Conservation (phyloP, 306 rosid species). For the Senna tora region DNA sequence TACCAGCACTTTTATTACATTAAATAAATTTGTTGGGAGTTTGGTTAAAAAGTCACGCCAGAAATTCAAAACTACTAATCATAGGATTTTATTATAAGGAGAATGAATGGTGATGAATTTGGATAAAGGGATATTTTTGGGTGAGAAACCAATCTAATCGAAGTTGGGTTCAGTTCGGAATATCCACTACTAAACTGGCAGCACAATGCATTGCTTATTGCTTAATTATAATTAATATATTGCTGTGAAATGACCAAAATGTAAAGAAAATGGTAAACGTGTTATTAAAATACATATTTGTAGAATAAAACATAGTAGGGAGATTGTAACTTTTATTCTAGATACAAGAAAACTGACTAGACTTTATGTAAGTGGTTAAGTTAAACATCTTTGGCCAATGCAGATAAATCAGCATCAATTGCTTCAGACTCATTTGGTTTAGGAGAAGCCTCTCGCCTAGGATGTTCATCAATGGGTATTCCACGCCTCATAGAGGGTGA, state of each 20-base stretch:
- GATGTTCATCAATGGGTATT: constrained; percentile 53
- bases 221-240: too few relatives aligned
- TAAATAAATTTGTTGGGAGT: not conserved
- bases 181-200: too few relatives aligned
- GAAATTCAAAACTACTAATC: too few relatives aligned
- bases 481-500: constrained; percentile 53
- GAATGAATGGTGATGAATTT: too few relatives aligned
- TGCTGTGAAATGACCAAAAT: too few relatives aligned
- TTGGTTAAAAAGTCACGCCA: not conserved
- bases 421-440: constrained; percentile 44
- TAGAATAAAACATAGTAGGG: not conserved
- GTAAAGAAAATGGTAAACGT: not conserved
- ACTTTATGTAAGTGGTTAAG: too few relatives aligned
- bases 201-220: too few relatives aligned
- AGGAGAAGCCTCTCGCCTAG: constrained; percentile 40
- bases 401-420: constrained; percentile 52
- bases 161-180: too few relatives aligned
- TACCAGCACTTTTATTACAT: not conserved
- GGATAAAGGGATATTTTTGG: too few relatives aligned
- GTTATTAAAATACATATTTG: not conserved
- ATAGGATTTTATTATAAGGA: too few relatives aligned
- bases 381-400: constrained; percentile 78
- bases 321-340: not conserved
- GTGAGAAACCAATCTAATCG: too few relatives aligned
- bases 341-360: not conserved